Evolutionary conservation across 192 early-diverging fungal genomes (phyloP).

Genomic region (Funneliformis mosseae): DNA sequence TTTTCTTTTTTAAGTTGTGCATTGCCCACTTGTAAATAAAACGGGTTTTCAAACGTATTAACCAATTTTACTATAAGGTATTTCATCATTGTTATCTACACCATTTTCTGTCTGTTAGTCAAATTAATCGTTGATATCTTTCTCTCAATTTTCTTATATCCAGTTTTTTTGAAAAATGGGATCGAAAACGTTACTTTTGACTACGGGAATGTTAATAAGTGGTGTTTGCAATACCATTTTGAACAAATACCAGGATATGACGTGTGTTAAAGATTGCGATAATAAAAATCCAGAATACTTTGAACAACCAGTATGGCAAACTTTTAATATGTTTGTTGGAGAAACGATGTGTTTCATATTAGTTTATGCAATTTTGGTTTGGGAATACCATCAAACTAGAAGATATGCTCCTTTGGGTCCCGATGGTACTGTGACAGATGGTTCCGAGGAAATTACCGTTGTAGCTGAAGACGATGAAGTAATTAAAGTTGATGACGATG

Average conservation of each 20-base stretch:
- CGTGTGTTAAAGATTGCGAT: conserved; percentile 89
- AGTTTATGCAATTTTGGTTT: conserved; percentile 54
- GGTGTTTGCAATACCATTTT: conserved; percentile 30
- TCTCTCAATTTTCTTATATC: not conserved
- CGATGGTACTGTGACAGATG: conserved; percentile 31
- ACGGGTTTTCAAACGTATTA: too few species aligned
- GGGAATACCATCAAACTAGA: conserved; percentile 35
- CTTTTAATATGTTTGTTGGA: conserved; percentile 96
- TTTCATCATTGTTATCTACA: not conserved
- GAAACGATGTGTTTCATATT: conserved; percentile 80
- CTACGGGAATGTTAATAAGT: conserved; percentile 22
- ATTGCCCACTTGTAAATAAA: too few species aligned
- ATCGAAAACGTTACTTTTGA: conserved; percentile 1
- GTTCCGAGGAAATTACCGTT: conserved; percentile 4
- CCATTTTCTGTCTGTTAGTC: not conserved
- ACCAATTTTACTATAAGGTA: too few species aligned
- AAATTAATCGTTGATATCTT: conserved; percentile 2
- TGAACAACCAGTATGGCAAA: conserved; percentile 99
- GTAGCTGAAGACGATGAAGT: conserved; percentile 13
- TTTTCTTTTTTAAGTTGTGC: not conserved
- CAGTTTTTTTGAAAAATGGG: not conserved
- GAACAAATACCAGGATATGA: conserved; percentile 74
- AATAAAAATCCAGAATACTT: conserved; percentile 73
- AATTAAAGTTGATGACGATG: conserved; percentile 31
- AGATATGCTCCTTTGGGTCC: conserved; percentile 35